Evolutionary conservation across 371 early-diverging fungal genomes (phyloP).

Genomic region (Fennellomyces sp.): DNA sequence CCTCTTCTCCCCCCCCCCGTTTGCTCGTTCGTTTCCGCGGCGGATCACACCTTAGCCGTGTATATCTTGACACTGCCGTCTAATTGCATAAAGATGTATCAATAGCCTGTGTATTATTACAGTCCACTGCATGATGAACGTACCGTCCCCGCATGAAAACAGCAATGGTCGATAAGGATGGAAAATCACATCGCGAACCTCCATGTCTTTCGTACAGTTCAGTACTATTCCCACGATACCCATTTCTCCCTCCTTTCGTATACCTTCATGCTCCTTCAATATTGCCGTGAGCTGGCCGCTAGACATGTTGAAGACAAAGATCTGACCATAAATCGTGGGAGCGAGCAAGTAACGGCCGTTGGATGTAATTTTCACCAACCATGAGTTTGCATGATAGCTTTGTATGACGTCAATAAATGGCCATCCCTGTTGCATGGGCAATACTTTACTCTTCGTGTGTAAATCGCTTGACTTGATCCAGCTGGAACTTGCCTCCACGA

Average conservation of each 20-base stretch:
- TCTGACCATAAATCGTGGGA: constrained; percentile 86
- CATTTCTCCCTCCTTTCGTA: neutral
- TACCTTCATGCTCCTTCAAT: constrained; percentile 81
- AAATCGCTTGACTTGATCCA: constrained; percentile 73
- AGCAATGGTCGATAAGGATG: constrained; percentile 80
- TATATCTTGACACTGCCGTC: constrained; percentile 40
- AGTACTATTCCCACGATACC: neutral
- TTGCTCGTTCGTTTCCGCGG: too few relatives aligned
- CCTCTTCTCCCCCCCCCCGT: neutral
- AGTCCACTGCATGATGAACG: too few relatives aligned
- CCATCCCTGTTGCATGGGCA: neutral
- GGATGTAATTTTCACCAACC: constrained; percentile 85
- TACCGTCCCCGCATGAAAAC: constrained; percentile 87
- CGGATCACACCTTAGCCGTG: constrained; percentile 15
- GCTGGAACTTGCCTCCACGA: constrained; percentile 65
- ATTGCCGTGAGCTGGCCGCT: constrained; percentile 77
- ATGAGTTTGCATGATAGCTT: constrained; percentile 88
- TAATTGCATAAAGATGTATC: constrained; percentile 7
- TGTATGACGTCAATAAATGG: neutral
- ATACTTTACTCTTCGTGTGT: constrained; percentile 73
- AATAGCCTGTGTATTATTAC: too few relatives aligned
- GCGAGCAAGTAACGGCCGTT: constrained; percentile 87
- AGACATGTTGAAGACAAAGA: constrained; percentile 78
- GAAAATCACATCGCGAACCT: constrained; percentile 88
- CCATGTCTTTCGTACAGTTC: constrained; percentile 75